A percentile compares a stretch with the other conserved stretches of the same genome.
phyloP scores from a whole-genome alignment of 2,329 filamentous ascomycete genomes.

The Chaetothyriales sp. region DNA sequence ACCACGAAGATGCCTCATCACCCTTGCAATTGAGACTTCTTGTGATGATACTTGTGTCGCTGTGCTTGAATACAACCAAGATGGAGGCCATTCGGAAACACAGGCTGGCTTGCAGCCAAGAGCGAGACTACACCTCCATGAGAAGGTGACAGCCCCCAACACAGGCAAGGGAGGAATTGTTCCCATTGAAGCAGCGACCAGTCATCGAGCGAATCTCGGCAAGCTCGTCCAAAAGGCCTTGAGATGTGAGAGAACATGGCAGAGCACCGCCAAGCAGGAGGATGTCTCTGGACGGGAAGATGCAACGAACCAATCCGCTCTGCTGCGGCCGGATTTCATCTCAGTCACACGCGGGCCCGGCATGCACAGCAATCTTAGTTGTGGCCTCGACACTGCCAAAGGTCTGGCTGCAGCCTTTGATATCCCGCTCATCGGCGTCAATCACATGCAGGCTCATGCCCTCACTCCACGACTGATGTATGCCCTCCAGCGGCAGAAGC shows the following conservation, averaged over 20 bases:
- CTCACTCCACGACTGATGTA: constrained; percentile 66
- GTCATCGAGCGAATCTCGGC: constrained; percentile 58
- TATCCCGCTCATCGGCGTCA: constrained; percentile 67
- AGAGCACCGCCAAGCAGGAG: background rate
- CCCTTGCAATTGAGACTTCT: constrained; percentile 33
- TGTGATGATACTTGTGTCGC: constrained; percentile 88
- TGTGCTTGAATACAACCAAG: constrained; percentile 42
- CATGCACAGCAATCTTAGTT: constrained; percentile 62
- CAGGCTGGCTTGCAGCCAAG: constrained; percentile 4
- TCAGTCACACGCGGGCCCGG: constrained; percentile 81
- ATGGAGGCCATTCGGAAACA: background rate
- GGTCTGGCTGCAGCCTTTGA: constrained; percentile 72
- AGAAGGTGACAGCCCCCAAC: constrained; percentile 69
- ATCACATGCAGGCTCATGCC: constrained; percentile 96
- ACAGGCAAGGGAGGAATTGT: constrained; percentile 62
- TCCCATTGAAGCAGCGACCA: constrained; percentile 57
- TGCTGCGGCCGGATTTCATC: constrained; percentile 60
- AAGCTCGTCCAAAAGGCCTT: constrained; percentile 53
- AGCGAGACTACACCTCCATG: constrained; percentile 58
- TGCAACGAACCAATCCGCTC: constrained; percentile 6
- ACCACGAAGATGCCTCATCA: constrained; percentile 21
- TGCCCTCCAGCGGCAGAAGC: constrained; percentile 35
- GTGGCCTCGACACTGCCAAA: constrained; percentile 72
- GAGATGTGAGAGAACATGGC: background rate
- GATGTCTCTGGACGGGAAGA: background rate